phyloP scores from a whole-genome alignment of 306 rosid genomes.

The Sicyos edulis region DNA sequence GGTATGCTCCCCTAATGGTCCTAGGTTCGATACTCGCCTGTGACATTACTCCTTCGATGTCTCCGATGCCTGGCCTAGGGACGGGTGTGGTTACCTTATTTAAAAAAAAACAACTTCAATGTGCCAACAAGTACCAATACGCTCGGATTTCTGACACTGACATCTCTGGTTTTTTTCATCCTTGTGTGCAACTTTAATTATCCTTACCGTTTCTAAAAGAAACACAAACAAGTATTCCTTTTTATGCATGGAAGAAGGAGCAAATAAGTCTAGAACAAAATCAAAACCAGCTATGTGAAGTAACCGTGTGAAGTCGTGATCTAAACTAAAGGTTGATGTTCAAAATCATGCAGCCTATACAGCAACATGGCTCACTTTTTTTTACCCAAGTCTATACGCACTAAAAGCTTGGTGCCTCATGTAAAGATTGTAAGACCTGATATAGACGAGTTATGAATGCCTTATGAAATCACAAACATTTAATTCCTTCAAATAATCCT shows the following conservation, averaged over 20 bases:
- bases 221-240: background rate
- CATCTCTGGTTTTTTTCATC: background rate
- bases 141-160: background rate
- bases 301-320: background rate
- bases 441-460: background rate
- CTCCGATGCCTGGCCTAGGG: no score
- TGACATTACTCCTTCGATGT: no score
- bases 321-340: background rate
- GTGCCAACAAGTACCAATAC: background rate
- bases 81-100: no score
- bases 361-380: background rate
- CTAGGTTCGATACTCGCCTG: no score
- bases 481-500: background rate
- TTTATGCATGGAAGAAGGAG: no score
- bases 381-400: background rate
- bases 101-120: background rate
- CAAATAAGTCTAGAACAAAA: background rate
- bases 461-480: background rate
- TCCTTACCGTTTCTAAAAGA: background rate
- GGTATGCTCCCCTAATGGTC: no score
- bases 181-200: background rate
- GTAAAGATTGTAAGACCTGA: background rate
- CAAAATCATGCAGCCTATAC: slow-evolving; percentile 2
- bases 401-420: background rate
- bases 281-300: slow-evolving; percentile 3